Evolutionary conservation across 768 basidiomycete genomes (phyloP).

Genomic region (Suillus brevipes): DNA sequence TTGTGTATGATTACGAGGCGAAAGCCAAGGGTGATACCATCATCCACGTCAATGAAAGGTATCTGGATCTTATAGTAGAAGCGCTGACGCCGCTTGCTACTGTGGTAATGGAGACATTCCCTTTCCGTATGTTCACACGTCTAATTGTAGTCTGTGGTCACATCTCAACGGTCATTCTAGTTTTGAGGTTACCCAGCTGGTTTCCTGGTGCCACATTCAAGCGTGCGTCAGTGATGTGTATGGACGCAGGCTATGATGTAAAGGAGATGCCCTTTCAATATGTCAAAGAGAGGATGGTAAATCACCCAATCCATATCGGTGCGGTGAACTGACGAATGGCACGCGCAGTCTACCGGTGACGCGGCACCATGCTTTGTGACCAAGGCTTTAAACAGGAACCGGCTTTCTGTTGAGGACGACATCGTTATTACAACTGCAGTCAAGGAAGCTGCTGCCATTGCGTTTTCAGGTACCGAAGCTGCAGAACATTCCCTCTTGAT

Average conservation of each 20-base stretch:
- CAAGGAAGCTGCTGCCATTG: not conserved
- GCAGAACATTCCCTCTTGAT: not conserved
- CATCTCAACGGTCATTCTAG: conserved; percentile 9
- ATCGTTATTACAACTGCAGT: not conserved
- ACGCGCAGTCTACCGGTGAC: not conserved
- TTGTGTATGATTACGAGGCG: conserved; percentile 42
- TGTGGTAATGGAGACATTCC: conserved; percentile 21
- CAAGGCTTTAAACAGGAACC: not conserved
- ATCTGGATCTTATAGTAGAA: conserved; percentile 20
- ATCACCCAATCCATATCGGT: not conserved
- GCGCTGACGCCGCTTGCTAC: conserved; percentile 18
- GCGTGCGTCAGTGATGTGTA: not conserved
- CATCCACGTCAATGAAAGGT: conserved; percentile 38
- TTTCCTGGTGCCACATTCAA: conserved; percentile 19
- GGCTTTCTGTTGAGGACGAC: not conserved
- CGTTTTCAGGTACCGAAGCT: not conserved
- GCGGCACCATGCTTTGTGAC: not conserved
- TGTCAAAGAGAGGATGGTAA: not conserved
- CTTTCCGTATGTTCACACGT: conserved; percentile 19
- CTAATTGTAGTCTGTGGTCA: too few species aligned
- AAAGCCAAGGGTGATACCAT: conserved; percentile 37
- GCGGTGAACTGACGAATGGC: not conserved
- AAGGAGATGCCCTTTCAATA: not conserved
- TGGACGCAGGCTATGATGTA: not conserved
- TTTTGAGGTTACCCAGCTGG: conserved; percentile 26